phyloP scores from a whole-genome alignment of 495 filamentous ascomycete species.

The Trichoderma orchidacearum region DNA sequence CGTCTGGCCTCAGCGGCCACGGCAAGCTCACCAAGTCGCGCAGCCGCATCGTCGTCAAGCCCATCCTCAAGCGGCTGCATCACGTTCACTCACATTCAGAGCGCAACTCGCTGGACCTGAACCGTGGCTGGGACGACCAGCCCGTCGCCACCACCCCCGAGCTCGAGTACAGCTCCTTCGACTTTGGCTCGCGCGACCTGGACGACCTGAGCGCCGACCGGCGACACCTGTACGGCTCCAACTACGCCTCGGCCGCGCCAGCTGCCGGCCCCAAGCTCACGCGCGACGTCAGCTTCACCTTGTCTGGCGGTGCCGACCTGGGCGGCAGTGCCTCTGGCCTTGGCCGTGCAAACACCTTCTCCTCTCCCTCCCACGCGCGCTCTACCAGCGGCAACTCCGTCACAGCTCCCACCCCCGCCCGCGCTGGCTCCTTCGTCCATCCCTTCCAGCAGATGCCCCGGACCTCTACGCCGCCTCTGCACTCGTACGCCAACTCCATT shows the following conservation, averaged over 20 bases:
- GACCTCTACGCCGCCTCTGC: slow-evolving; percentile 38
- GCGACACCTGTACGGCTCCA: neutral
- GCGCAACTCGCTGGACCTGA: slow-evolving; percentile 40
- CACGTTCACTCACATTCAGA: slow-evolving; percentile 20
- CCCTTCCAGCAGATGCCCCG: slow-evolving; percentile 43
- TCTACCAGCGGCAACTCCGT: slow-evolving; percentile 37
- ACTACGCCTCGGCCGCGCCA: neutral
- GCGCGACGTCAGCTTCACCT: slow-evolving; percentile 17
- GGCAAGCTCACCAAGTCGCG: slow-evolving; percentile 29
- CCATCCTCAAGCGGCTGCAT: slow-evolving; percentile 39
- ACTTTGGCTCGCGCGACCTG: slow-evolving; percentile 2
- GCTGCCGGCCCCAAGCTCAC: neutral
- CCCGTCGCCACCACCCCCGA: slow-evolving; percentile 3
- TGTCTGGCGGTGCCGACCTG: slow-evolving; percentile 1
- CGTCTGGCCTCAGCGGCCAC: slow-evolving; percentile 11
- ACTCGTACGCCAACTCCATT: slow-evolving; percentile 36
- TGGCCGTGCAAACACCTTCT: neutral
- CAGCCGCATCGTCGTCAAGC: slow-evolving; percentile 31
- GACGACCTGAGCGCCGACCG: slow-evolving; percentile 2
- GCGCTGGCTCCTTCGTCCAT: slow-evolving; percentile 34
- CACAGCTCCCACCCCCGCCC: slow-evolving; percentile 15
- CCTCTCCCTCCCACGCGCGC: slow-evolving; percentile 26
- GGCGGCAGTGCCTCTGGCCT: neutral
- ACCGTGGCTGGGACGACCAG: slow-evolving; percentile 36
- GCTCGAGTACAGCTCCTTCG: neutral